Percentiles rank a stretch among this genome's conserved stretches.
Conservation (phyloP, 371 early-diverging fungal species). For the Dinochytrium kinnereticum region DNA sequence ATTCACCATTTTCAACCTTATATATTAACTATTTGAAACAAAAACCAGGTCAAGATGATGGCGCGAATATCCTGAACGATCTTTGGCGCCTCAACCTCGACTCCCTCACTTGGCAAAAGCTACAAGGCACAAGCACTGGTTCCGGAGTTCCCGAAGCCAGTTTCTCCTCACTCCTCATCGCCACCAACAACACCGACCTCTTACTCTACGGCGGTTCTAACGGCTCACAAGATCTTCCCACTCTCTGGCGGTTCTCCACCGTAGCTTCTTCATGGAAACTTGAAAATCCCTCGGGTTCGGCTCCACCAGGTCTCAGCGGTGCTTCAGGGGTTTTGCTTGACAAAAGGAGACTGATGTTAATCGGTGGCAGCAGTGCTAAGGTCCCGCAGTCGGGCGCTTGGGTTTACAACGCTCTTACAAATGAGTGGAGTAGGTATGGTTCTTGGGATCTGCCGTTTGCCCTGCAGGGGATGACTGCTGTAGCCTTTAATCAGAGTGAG, state of each 20-base stretch:
- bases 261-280: background rate
- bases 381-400: constrained; percentile 12
- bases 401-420: constrained; percentile 20
- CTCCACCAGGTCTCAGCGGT: background rate
- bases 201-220: constrained; percentile 26
- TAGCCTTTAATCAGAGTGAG: constrained; percentile 8
- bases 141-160: background rate
- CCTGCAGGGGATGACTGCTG: constrained; percentile 15
- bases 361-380: constrained; percentile 12
- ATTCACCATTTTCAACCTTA: background rate
- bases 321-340: constrained; percentile 15
- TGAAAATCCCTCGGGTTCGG: background rate
- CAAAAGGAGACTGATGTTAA: background rate
- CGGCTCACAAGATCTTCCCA: background rate
- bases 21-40: background rate
- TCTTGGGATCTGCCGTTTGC: background rate
- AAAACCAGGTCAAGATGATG: constrained; percentile 28
- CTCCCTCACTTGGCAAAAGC: constrained; percentile 6
- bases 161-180: background rate
- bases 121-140: background rate
- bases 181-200: constrained; percentile 26
- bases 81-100: constrained; percentile 25
- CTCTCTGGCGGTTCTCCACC: constrained; percentile 21
- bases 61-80: constrained; percentile 8
- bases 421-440: background rate